phyloP scores from a whole-genome alignment of 306 rosid genomes.

The Vigna hirtella region DNA sequence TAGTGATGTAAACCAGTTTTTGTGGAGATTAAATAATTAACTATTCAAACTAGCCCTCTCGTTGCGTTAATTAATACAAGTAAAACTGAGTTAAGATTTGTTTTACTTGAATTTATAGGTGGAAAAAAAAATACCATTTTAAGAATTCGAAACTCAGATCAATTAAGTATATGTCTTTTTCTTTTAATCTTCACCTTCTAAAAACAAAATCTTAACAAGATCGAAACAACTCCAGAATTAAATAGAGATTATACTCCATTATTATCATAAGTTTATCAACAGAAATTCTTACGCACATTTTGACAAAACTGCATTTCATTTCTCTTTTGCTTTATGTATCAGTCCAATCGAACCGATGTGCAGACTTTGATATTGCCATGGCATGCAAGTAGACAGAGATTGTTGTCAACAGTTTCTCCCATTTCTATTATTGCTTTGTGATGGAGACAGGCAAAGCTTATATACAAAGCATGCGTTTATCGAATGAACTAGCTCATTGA shows the following conservation, averaged over 20 bases:
- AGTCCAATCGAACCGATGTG: constrained; percentile 46
- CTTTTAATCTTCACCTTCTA: too few species aligned
- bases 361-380: constrained; percentile 35
- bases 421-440: constrained; percentile 46
- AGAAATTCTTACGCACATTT: background rate
- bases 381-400: constrained; percentile 41
- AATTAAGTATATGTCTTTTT: too few species aligned
- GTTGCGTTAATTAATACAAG: background rate
- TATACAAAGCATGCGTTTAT: constrained; percentile 37
- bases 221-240: too few species aligned
- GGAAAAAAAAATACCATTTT: too few species aligned
- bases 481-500: constrained; percentile 1
- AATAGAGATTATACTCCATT: too few species aligned
- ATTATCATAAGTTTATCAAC: constrained; percentile 19
- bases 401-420: constrained; percentile 35
- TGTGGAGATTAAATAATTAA: constrained; percentile 18
- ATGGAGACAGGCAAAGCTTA: constrained; percentile 41
- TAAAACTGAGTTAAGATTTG: background rate
- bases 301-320: background rate
- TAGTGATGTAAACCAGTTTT: constrained; percentile 45
- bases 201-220: too few species aligned
- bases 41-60: constrained; percentile 2
- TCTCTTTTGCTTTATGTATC: constrained; percentile 25
- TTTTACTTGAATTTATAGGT: too few species aligned
- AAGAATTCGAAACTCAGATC: too few species aligned